Base-by-base conservation (phyloP, 2,329 filamentous ascomycete genomes). In the Arachnomyces sp. region DNA sequence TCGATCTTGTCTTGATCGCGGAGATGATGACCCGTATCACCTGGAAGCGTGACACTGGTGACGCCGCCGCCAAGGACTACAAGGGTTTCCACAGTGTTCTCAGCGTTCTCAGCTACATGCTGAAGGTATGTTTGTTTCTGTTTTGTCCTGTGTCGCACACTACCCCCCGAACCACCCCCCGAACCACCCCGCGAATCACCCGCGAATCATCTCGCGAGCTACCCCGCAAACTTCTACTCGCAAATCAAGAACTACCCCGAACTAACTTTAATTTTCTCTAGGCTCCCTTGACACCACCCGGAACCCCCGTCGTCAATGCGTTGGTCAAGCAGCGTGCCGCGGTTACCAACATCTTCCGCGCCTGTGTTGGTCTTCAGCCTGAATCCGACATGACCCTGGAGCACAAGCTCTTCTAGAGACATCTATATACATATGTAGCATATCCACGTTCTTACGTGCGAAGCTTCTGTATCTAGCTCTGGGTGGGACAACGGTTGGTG, bases 331-430 rank as follows among this genome's bases (percentile, higher is more conserved):
- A 98, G 75, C 87, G 92, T 52, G 84, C 80, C 51, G 89, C 89
- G 32, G 68, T 98, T 63, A 92, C 86, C 66, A 98, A 98, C 74
- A 95, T 98, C 69, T 94, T 98, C 82, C 88, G 90, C 59, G 92
- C 92, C 50, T 96, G 90, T 59, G 83, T 98, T 56, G 92, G 92
- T 50, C 78, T 98, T 45, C 86, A 95, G 75, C 92, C 92, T 12
- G 92, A 98, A 77, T 92, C 83, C 43, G 92, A 98, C 65, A 98
- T 98, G 92, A 95, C 89, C 31, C 78, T 96, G 39, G 92, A 98
- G 77, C 90, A 96, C 74, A 98, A 96, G 80, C 78, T 96, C 49
- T 89, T 95, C 63, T 86, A 77, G 21, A 65, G 31, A 25, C n/a
- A 16, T 31, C 28, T 39, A 32, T 14, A 31, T 46, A 43, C 39